phyloP scores from a whole-genome alignment of 2,329 filamentous ascomycete species.

The Plectosphaerella sp. region DNA sequence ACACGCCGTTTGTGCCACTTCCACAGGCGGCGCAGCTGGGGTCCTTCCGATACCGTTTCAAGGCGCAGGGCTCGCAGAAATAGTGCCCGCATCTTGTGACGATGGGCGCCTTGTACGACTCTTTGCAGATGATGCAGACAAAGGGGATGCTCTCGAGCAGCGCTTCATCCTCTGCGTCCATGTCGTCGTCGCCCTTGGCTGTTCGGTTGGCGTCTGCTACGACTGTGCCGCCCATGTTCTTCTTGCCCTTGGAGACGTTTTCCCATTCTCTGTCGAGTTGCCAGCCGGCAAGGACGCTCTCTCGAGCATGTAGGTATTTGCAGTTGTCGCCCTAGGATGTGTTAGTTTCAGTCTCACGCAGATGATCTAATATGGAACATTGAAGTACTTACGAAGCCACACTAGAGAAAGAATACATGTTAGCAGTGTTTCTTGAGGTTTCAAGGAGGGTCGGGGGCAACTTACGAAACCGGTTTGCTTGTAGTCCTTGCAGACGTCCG shows the following conservation, averaged over 20 bases:
- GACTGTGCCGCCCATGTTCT: conserved; percentile 55
- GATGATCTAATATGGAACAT: too few species aligned
- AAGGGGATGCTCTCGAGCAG: conserved; percentile 83
- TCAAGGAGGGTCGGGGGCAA: neutral
- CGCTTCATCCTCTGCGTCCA: conserved; percentile 58
- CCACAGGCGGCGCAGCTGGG: conserved; percentile 85
- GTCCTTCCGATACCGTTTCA: conserved; percentile 81
- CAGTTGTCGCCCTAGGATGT: conserved; percentile 61
- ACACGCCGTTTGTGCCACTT: conserved; percentile 80
- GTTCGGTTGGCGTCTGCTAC: conserved; percentile 55
- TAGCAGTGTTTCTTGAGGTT: conserved; percentile 20
- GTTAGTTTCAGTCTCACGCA: neutral
- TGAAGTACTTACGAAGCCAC: too few species aligned
- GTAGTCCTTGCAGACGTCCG: conserved; percentile 94
- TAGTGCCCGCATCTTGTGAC: conserved; percentile 92
- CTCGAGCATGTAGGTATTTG: conserved; percentile 73
- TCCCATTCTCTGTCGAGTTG: conserved; percentile 96
- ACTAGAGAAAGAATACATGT: neutral
- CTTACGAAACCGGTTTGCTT: conserved; percentile 60
- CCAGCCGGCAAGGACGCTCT: conserved; percentile 89
- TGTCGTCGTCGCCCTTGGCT: conserved; percentile 26
- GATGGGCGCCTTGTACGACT: conserved; percentile 73
- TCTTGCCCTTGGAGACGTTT: conserved; percentile 68
- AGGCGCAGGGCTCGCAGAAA: conserved; percentile 87
- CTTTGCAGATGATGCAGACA: conserved; percentile 80